These are phyloP conservation scores for Podospora conica DNA, from an alignment of 495 filamentous ascomycete species.

Conservation along the genomic window DNA sequence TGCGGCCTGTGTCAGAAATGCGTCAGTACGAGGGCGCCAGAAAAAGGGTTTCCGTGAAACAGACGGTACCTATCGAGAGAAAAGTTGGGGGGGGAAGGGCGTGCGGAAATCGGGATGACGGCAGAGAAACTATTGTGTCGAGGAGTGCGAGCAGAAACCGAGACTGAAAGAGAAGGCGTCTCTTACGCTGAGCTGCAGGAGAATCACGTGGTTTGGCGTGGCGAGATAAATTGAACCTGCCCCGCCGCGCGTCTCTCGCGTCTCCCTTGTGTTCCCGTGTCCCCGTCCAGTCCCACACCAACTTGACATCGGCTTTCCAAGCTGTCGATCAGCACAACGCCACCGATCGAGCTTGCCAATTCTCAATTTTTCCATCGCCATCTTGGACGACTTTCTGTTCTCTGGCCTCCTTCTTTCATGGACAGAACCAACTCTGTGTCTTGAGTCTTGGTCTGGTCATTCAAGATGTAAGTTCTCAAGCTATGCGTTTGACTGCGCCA, in stretches of 20 bases:
- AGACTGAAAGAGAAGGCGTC: not conserved
- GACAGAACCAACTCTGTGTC: not conserved
- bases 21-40: not conserved
- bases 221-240: slow-evolving; percentile 23
- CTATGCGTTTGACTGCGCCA: not conserved
- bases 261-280: not conserved
- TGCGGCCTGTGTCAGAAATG: slow-evolving; percentile 3
- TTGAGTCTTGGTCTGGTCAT: not conserved
- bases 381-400: not conserved
- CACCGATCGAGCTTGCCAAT: not conserved
- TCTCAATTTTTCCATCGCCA: not conserved
- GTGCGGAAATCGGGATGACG: too few species aligned
- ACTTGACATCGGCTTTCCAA: not conserved
- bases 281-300: not conserved
- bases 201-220: slow-evolving; percentile 29
- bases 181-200: not conserved
- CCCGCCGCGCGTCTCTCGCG: slow-evolving; percentile 27
- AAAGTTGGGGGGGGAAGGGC: not conserved
- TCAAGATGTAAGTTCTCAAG: slow-evolving; percentile 2
- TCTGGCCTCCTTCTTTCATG: not conserved
- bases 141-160: too few species aligned
- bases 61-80: slow-evolving; percentile 1
- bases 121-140: too few species aligned
- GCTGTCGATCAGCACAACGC: not conserved
- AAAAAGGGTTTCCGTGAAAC: not conserved